Evolutionary conservation across 257 asterid genomes (phyloP).

Genomic region (Fraxinus anomala): DNA sequence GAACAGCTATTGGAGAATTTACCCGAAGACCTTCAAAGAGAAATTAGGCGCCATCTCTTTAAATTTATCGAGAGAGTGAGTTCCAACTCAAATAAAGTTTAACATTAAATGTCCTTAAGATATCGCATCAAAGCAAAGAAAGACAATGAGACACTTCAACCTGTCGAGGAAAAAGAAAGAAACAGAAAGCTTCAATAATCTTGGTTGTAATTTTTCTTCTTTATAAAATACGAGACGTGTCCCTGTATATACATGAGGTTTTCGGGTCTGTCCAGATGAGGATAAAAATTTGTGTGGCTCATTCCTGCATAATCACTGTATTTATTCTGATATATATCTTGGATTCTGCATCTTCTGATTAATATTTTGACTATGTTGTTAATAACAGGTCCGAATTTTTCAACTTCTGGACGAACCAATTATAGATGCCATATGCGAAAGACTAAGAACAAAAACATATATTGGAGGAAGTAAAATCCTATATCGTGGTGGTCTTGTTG

Average conservation of each 20-base stretch:
- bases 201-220: neutral
- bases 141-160: neutral
- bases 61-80: constrained; percentile 76
- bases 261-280: neutral
- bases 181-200: neutral
- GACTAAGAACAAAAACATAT: constrained; percentile 77
- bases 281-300: neutral
- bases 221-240: neutral
- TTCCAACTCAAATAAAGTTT: neutral
- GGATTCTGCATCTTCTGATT: neutral
- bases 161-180: neutral
- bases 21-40: constrained; percentile 93
- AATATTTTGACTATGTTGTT: neutral
- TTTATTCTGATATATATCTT: neutral
- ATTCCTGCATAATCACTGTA: neutral
- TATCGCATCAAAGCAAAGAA: neutral
- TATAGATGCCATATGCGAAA: constrained; percentile 82
- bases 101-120: neutral
- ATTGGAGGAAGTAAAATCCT: constrained; percentile 72
- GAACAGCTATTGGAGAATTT: constrained; percentile 80
- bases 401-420: constrained; percentile 77
- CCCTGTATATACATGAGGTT: neutral
- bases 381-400: constrained; percentile 72
- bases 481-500: constrained; percentile 64
- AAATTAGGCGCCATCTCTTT: constrained; percentile 84